Evolutionary conservation across 192 early-diverging fungal genomes (phyloP).

Genomic region (Martensiomyces pterosporus): DNA sequence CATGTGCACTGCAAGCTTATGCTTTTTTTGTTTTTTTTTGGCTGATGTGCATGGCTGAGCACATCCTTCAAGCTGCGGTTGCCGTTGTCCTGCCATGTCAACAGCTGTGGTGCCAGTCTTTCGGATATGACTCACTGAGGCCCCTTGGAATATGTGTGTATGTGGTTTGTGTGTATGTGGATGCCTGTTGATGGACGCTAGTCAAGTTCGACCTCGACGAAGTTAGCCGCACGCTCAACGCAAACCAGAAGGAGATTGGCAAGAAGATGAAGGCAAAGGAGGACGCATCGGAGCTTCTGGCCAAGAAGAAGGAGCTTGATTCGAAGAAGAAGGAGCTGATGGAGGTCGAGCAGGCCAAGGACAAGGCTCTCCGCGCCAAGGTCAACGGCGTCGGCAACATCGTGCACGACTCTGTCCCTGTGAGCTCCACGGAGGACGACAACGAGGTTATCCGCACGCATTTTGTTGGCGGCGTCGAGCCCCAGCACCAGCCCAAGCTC

Average conservation of each 20-base stretch:
- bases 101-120: no score
- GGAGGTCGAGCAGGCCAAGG: slow-evolving; percentile 74
- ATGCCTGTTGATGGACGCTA: no score
- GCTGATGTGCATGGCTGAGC: no score
- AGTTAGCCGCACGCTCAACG: slow-evolving; percentile 87
- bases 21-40: neutral
- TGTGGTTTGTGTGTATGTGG: no score
- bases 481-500: slow-evolving; percentile 58
- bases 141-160: no score
- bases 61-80: neutral
- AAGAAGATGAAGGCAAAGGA: slow-evolving; percentile 89
- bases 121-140: no score
- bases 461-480: slow-evolving; percentile 53
- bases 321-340: slow-evolving; percentile 64
- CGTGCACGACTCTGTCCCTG: slow-evolving; percentile 87
- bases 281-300: slow-evolving; percentile 69
- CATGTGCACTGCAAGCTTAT: no score
- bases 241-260: slow-evolving; percentile 86
- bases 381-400: slow-evolving; percentile 96
- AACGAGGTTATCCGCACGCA: slow-evolving; percentile 64
- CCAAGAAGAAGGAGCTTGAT: slow-evolving; percentile 70
- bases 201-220: slow-evolving; percentile 84
- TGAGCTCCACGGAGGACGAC: slow-evolving; percentile 82
- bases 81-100: no score
- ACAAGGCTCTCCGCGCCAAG: slow-evolving; percentile 60